Evolutionary conservation across 768 basidiomycete genomes (phyloP), one percentile per base, ranked within the genome.

Genomic region (Tricholoma saponaceum): DNA sequence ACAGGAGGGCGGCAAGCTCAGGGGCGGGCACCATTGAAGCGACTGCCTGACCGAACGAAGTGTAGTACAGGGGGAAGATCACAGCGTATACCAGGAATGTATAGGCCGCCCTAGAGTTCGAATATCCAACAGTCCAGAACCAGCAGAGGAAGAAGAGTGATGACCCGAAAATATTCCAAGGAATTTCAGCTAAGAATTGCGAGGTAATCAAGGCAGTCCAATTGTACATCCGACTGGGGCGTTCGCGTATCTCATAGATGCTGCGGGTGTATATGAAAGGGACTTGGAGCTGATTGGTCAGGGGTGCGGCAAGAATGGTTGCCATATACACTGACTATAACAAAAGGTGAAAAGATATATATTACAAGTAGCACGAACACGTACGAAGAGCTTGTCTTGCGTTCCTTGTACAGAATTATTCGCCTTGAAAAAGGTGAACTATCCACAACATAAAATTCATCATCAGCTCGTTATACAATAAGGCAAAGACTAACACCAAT

Each of bases 61-160:
- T 85, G 63, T 83, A 89, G 62, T 84, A 90, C 1, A 84, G 46
- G 4, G 86, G 83, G 67, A 84, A 88, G 44, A 82, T 66, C 9
- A 88, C 65, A 0, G 77, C 80, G 22, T 80, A 69, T 54, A 83
- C 71, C 6, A 89, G 74, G 67, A 80, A 86, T 1, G 81, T 83
- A 68, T 79, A 87, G 3, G 77, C 87, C 1, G 73, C 84, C 39
- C 86, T 74, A 12, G 77, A 74, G 5, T 64, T 73, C 2, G 75
- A 74, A 65, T 84, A 84, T 0, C 84, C 86, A 22, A 88, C 83
- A 1, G 86, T 85, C 83, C 84, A 89, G 67, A 80, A 90, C 87
- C 87, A 90, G 66, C 83, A 86, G 18, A 85, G 64, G 74, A 83
- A 90, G 75, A 83, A 85, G 5, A 89, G 47, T 0, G 79, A 74